phyloP scores from a whole-genome alignment of 768 basidiomycete species.

The Cystobasidium tubakii region DNA sequence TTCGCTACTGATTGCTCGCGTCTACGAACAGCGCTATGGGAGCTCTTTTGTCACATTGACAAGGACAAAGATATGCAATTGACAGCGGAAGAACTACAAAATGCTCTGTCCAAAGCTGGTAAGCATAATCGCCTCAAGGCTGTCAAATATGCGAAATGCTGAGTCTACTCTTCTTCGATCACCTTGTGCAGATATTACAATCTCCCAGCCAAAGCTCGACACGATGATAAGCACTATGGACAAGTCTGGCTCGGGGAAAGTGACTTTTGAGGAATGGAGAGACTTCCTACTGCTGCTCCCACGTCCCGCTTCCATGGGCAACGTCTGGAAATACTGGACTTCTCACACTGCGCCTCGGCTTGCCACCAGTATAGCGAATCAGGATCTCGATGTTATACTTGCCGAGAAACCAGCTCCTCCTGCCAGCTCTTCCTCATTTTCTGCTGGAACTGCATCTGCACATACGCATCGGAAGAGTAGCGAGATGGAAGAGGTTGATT shows the following conservation, averaged over 20 bases:
- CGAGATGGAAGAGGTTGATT: neutral
- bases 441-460: neutral
- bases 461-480: neutral
- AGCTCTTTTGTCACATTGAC: slow-evolving; percentile 85
- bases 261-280: slow-evolving; percentile 44
- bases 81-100: slow-evolving; percentile 60
- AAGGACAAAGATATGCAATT: slow-evolving; percentile 78
- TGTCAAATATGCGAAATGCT: too few relatives aligned
- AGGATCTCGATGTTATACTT: slow-evolving; percentile 44
- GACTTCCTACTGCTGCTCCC: slow-evolving; percentile 45
- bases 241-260: slow-evolving; percentile 38
- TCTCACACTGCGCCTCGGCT: slow-evolving; percentile 36
- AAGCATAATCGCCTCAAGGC: too few relatives aligned
- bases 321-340: slow-evolving; percentile 43
- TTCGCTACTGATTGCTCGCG: slow-evolving; percentile 19
- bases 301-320: slow-evolving; percentile 40
- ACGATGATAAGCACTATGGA: slow-evolving; percentile 41
- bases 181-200: slow-evolving; percentile 37
- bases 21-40: slow-evolving; percentile 69
- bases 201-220: slow-evolving; percentile 29
- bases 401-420: neutral
- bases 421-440: neutral
- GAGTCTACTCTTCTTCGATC: neutral
- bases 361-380: slow-evolving; percentile 40
- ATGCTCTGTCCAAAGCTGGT: slow-evolving; percentile 71